These are phyloP conservation scores for Diutina scorzettiae DNA, from an alignment of 1,139 yeast species.

Conservation along the genomic window DNA sequence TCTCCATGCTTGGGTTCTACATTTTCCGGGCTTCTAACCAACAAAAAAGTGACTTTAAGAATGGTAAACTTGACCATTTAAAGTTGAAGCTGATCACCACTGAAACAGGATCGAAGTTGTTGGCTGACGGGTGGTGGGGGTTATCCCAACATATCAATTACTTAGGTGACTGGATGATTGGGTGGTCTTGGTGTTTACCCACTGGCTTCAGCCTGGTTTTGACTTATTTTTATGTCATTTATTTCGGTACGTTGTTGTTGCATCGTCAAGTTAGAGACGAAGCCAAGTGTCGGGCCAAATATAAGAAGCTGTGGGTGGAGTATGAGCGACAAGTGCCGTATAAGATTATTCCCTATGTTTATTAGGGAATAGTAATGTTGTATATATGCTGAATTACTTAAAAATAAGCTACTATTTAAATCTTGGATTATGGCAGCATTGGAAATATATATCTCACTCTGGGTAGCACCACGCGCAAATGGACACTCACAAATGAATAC, in stretches of 20 bases:
- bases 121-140: constrained; percentile 96
- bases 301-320: constrained; percentile 75
- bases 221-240: constrained; percentile 77
- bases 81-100: constrained; percentile 54
- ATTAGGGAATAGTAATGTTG: too few species aligned
- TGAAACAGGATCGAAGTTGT: constrained; percentile 63
- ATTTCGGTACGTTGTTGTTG: constrained; percentile 67
- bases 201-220: constrained; percentile 75
- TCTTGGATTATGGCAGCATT: too few species aligned
- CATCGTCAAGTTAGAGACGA: constrained; percentile 92
- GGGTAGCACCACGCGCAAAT: too few species aligned
- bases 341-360: constrained; percentile 80
- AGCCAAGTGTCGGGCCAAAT: constrained; percentile 76
- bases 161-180: constrained; percentile 90
- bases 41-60: constrained; percentile 76
- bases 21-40: constrained; percentile 76
- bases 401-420: too few species aligned
- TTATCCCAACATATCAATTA: constrained; percentile 86
- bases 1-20: constrained; percentile 53
- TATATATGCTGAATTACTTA: too few species aligned
- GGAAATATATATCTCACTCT: too few species aligned
- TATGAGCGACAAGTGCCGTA: constrained; percentile 76
- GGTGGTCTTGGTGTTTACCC: constrained; percentile 86
- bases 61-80: constrained; percentile 53
- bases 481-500: too few species aligned